Conservation (phyloP, 345 rosid genomes). For the Abelmoschus esculentus region DNA sequence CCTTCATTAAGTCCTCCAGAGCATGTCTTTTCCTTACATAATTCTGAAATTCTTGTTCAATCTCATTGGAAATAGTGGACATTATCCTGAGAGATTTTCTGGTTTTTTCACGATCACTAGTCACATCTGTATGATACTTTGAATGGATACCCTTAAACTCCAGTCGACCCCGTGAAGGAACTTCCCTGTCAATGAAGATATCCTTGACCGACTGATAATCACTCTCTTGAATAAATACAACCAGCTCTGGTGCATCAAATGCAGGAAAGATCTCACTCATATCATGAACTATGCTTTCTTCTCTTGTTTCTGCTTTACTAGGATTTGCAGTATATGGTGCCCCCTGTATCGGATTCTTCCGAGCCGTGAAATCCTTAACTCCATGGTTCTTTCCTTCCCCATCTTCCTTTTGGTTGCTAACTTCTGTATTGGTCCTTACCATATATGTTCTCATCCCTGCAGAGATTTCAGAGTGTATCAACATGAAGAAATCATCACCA, state of each 20-base stretch:
- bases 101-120: constrained; percentile 1
- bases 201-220: constrained; percentile 17
- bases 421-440: constrained; percentile 1
- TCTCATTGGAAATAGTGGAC: constrained; percentile 13
- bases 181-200: constrained; percentile 17
- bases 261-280: constrained; percentile 3
- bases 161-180: neutral
- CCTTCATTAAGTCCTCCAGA: neutral
- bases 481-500: neutral
- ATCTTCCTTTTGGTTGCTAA: neutral
- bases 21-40: neutral
- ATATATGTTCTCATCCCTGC: constrained; percentile 10
- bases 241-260: constrained; percentile 22
- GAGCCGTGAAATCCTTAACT: neutral
- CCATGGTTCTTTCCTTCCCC: neutral
- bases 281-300: neutral
- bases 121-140: constrained; percentile 5
- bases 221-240: constrained; percentile 23
- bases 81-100: constrained; percentile 4
- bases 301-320: constrained; percentile 6
- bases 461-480: neutral
- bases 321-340: neutral
- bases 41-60: constrained; percentile 10
- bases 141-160: constrained; percentile 5
- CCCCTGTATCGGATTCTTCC: neutral